Percentiles rank a stretch among this genome's conserved stretches.
These are phyloP conservation scores for Cyberlindnera euphorbiae DNA, from an alignment of 805 yeast species.

Conservation along the genomic window DNA sequence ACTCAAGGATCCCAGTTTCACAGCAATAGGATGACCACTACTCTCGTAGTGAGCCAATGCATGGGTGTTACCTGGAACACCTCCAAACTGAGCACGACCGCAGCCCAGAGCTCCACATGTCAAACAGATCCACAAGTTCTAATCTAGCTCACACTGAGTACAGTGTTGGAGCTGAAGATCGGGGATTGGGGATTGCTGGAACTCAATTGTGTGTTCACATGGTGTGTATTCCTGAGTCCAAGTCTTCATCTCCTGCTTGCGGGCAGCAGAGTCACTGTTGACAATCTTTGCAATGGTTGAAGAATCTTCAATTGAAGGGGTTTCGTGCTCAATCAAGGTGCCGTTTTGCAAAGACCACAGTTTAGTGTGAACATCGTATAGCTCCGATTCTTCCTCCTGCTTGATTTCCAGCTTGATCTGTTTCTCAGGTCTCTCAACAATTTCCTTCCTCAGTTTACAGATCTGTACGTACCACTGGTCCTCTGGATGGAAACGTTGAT, in stretches of 20 bases:
- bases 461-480: conserved; percentile 51
- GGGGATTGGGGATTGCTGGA: conserved; percentile 36
- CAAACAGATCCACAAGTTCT: conserved; percentile 89
- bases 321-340: conserved; percentile 20
- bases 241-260: conserved; percentile 68
- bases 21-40: conserved; percentile 72
- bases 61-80: conserved; percentile 90
- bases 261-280: conserved; percentile 52
- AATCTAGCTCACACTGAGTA: conserved; percentile 53
- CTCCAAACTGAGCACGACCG: conserved; percentile 93
- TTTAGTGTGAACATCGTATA: conserved; percentile 42
- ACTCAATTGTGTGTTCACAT: conserved; percentile 68
- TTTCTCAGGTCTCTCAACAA: conserved; percentile 32
- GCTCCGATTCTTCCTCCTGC: conserved; percentile 57
- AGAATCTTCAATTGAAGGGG: conserved; percentile 32
- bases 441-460: conserved; percentile 44
- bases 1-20: conserved; percentile 85
- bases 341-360: conserved; percentile 7
- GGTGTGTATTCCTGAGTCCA: conserved; percentile 89
- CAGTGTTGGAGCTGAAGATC: conserved; percentile 41
- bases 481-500: conserved; percentile 49
- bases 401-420: conserved; percentile 63
- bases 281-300: conserved; percentile 46
- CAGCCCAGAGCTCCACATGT: conserved; percentile 91
- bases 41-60: conserved; percentile 68